Conservation (phyloP, 345 rosid species). For the Corymbia maculata region DNA sequence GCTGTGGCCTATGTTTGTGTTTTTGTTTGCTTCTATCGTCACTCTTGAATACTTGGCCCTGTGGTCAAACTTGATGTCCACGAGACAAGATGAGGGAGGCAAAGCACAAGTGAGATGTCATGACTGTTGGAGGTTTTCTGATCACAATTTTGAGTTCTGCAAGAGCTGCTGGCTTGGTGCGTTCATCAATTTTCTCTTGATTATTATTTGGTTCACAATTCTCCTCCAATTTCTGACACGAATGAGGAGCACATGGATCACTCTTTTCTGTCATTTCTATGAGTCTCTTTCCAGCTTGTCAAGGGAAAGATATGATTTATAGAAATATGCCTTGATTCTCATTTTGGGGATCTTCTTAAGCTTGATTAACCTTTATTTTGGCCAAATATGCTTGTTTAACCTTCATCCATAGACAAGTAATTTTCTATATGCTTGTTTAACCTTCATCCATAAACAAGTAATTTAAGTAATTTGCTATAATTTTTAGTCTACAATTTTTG, state of each 20-base stretch:
- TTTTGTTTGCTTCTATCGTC: conserved; percentile 20
- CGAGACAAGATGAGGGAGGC: not conserved
- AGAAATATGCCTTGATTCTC: not conserved
- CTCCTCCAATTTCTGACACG: not conserved
- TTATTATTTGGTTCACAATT: not conserved
- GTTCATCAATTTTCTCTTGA: not conserved
- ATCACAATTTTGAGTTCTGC: conserved; percentile 18
- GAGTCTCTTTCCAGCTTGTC: not conserved
- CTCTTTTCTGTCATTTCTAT: not conserved
- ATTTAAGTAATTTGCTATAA: not conserved
- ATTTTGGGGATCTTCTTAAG: not conserved
- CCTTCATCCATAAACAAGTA: not conserved
- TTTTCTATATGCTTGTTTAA: not conserved
- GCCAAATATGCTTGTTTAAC: not conserved
- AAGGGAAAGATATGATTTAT: not conserved
- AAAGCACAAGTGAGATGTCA: conserved; percentile 14
- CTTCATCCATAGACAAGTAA: not conserved
- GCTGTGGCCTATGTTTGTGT: conserved; percentile 28
- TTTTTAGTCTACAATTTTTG: not conserved
- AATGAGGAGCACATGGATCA: not conserved
- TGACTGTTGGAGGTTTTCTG: conserved; percentile 36
- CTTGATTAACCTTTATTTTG: not conserved
- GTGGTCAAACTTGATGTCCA: conserved; percentile 13
- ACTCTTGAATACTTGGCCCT: conserved; percentile 30
- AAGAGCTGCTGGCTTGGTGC: conserved; percentile 36